phyloP scores from a whole-genome alignment of 2,329 filamentous ascomycete genomes.

The Arthrobotrys iridis region DNA sequence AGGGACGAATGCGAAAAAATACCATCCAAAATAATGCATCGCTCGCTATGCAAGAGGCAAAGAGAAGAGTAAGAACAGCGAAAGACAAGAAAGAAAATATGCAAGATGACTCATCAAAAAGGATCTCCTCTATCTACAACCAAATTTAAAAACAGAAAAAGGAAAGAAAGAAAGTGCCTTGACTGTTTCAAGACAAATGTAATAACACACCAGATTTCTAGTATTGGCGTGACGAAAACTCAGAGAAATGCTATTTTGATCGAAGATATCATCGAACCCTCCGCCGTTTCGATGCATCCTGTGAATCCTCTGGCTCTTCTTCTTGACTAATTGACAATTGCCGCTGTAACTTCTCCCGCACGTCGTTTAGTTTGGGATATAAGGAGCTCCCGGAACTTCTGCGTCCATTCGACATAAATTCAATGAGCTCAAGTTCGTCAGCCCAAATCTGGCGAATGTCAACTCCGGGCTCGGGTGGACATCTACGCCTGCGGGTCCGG shows the following conservation, averaged over 20 bases:
- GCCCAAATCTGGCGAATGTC: constrained; percentile 53
- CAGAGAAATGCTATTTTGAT: background rate
- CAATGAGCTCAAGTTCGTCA: constrained; percentile 51
- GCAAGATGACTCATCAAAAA: constrained; percentile 21
- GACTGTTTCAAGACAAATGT: background rate
- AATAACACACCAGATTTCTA: background rate
- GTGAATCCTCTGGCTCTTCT: constrained; percentile 3
- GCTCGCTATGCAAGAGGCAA: constrained; percentile 2
- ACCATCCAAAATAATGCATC: background rate
- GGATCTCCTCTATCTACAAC: constrained; percentile 12
- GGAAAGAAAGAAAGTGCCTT: background rate
- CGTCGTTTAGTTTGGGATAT: constrained; percentile 47
- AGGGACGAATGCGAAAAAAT: background rate
- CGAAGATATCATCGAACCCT: constrained; percentile 4
- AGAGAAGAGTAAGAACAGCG: background rate
- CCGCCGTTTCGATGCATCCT: constrained; percentile 1
- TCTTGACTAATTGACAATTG: constrained; percentile 31
- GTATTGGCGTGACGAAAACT: background rate
- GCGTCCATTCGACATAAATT: constrained; percentile 46
- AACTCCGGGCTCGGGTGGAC: constrained; percentile 31
- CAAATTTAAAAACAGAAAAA: background rate
- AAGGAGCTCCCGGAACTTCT: constrained; percentile 43
- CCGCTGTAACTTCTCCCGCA: constrained; percentile 19
- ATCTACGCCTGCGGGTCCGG: constrained; percentile 30
- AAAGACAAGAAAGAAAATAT: background rate